Conservation (phyloP, 192 early-diverging fungal genomes). For the Coemansia sp. region DNA sequence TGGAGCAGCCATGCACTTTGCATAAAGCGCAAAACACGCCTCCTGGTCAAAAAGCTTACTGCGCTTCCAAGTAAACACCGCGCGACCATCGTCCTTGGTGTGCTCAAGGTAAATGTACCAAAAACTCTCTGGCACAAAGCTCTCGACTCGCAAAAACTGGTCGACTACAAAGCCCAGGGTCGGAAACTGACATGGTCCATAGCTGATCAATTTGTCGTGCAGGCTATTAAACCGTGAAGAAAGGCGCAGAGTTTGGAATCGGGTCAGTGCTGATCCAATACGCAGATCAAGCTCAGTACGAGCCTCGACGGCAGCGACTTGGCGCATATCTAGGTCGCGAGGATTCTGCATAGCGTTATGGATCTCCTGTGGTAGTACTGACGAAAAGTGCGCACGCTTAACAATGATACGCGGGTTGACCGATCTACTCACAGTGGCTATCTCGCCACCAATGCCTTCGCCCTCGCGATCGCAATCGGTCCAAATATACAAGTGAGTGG, state of each 20-base stretch:
- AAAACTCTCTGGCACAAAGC: constrained; percentile 86
- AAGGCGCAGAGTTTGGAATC: constrained; percentile 84
- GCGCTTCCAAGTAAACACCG: constrained; percentile 76
- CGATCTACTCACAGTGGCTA: constrained; percentile 63
- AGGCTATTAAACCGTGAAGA: constrained; percentile 57
- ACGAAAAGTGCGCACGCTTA: constrained; percentile 85
- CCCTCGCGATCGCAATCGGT: constrained; percentile 99
- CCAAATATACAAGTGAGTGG: constrained; percentile 87
- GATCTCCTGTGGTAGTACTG: constrained; percentile 79
- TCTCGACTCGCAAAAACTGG: constrained; percentile 68
- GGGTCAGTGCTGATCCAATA: constrained; percentile 87
- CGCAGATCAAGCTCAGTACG: constrained; percentile 88
- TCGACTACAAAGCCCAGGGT: constrained; percentile 96
- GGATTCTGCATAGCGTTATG: constrained; percentile 73
- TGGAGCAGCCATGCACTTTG: constrained; percentile 63
- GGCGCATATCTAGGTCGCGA: constrained; percentile 68
- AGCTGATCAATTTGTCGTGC: constrained; percentile 71
- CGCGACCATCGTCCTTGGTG: constrained; percentile 50
- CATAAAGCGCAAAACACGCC: constrained; percentile 69
- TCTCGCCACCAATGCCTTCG: constrained; percentile 88
- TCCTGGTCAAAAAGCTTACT: constrained; percentile 75
- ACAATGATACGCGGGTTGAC: constrained; percentile 69
- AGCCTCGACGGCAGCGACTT: constrained; percentile 78
- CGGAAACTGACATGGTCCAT: constrained; percentile 95
- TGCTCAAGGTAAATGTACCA: constrained; percentile 80